Base-by-base conservation (phyloP, 257 asterid genomes). In the Solanum piurae region DNA sequence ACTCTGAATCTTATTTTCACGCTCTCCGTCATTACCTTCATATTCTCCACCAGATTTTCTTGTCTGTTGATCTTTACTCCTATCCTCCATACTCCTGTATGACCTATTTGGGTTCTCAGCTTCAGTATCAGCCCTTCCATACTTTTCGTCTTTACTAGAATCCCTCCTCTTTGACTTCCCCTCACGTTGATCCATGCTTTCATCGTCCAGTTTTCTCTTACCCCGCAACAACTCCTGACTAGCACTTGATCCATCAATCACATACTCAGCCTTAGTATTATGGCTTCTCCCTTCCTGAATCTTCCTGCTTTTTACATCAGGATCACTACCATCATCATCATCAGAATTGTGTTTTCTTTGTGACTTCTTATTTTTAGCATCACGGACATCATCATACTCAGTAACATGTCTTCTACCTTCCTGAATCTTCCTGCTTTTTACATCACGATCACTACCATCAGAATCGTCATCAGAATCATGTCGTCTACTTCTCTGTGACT, bases 121-220 rank as follows among this genome's bases (percentile, higher is more conserved):
- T 77, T 82, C 90, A 90, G 72, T 83, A 60, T 72, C 88, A 60
- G 88, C 23, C 46, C 83, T 83, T 73, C 71, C 64, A 52, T 86
- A 31, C 74, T 83, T 89, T 23, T 75, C 88, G 3, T 90, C 96
- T 89, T 88, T 92, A 25, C 89, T 86, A 46, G 87, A 85, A 42
- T 90, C 91, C 27, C 62, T 74, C 90, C 87, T 93, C 88, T 91
- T 93, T 44, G 92, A 88, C 90, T 93, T 93, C 52, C 55, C 86
- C 83, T 89, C 93, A 46, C 85, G 92, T 82, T 90, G 94, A 80
- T 88, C 91, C 88, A 40, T 33, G 18, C 89, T 79, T 85, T 80
- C 90, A 49, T 88, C 90, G 14, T 90, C 92, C 33, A 60, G 75
- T 88, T 91, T 92, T 89, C 91, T 91, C 93, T 92, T 92, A 52